Evolutionary conservation across 1,284 basidiomycete genomes (phyloP).

Genomic region (Rhodotorula mucilaginosa): DNA sequence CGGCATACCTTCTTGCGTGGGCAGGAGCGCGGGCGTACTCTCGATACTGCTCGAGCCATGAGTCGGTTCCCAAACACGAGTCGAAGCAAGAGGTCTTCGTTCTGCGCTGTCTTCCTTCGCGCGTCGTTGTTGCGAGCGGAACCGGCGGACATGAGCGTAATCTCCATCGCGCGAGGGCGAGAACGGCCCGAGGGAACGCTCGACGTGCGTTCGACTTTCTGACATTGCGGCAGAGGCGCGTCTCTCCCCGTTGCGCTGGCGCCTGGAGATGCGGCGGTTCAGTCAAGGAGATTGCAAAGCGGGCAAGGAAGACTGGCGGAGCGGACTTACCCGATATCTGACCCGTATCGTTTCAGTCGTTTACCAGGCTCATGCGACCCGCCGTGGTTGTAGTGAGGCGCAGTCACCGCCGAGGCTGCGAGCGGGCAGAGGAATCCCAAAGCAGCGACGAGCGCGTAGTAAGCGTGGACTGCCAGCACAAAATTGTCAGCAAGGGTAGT

Average conservation of each 20-base stretch:
- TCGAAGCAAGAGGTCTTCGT: not conserved
- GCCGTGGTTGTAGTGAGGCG: not conserved
- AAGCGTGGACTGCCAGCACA: conserved; percentile 15
- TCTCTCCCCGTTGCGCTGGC: too few relatives aligned
- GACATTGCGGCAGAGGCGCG: too few relatives aligned
- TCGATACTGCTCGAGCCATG: not conserved
- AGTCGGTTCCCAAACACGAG: not conserved
- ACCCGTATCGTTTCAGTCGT: not conserved
- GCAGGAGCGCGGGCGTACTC: not conserved
- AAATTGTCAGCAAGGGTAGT: not conserved
- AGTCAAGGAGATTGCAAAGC: too few relatives aligned
- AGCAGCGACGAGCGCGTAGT: conserved; percentile 23
- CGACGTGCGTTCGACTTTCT: not conserved
- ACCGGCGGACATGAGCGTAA: not conserved
- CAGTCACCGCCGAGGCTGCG: conserved; percentile 12
- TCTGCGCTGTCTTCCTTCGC: not conserved
- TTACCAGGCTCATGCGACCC: not conserved
- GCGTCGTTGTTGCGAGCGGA: not conserved
- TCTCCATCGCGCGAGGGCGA: not conserved
- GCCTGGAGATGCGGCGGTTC: too few relatives aligned
- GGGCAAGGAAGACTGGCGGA: not conserved
- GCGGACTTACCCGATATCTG: not conserved
- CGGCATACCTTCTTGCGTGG: not conserved
- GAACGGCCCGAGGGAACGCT: not conserved
- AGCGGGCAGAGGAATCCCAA: conserved; percentile 20